Evolutionary conservation across 768 basidiomycete species (phyloP), one percentile per base, ranked within the genome.

Genomic region (Macrocybe gigantea): DNA sequence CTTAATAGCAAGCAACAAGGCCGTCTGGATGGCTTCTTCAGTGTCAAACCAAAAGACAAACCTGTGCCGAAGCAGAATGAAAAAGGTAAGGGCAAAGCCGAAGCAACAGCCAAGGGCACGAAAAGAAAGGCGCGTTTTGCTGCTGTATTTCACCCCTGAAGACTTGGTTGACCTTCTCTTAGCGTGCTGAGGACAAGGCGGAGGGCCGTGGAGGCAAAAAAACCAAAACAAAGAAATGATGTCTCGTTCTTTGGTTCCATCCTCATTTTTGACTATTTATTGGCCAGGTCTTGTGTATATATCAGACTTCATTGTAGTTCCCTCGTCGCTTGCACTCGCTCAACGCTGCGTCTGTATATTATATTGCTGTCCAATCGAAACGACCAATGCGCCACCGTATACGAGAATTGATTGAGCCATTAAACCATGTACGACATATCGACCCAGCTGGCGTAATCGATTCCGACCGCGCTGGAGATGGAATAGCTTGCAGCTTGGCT

Each of bases 11-110:
- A 97, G 61, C 96, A 98, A 58, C 96, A 99, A 67, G 94, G 96
- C 7, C 83, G 96, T 7, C 74, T 99, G 10, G 96, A 98, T 58
- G 87, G 93, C 0, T 99, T 99, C 69, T 99, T 99, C 68, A 80
- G 84, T 1, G 80, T 82, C 8, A 82, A 87, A 58, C 69, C 79
- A 5, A 78, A 80, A 47, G 76, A 80, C 37, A 78, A 72, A 36
- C 60, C 61, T 34, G 57, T 61, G 10, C 53, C 60, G 32, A 57
- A 54, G 29, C 66, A 65, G 11, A 66, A 67, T 7, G 57, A 50
- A 10, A 72, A 74, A 52, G 68, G 64, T 22, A 71, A 68, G 52
- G 62, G 64, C 34, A 73, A 71, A 53, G 63, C 60, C 13, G 65
- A 64, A 44, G 56, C 58, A 49, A 75, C 70, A 60, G 63, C 51